phyloP scores from a whole-genome alignment of 2,329 filamentous ascomycete species.

The Fusarium cicatricum region DNA sequence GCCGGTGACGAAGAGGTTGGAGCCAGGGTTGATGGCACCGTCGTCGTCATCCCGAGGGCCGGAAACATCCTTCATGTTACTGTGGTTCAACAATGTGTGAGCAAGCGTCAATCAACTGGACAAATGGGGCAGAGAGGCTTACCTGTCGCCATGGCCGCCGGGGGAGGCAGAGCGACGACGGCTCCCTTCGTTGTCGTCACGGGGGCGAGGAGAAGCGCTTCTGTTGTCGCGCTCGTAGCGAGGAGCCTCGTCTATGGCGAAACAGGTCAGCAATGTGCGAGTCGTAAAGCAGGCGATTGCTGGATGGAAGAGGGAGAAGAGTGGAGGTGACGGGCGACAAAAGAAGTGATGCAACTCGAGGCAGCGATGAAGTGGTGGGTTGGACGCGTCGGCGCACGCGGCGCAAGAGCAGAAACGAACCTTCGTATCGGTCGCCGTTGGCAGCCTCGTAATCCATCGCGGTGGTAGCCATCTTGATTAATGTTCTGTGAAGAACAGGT shows the following conservation, averaged over 20 bases:
- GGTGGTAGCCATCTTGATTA: constrained; percentile 64
- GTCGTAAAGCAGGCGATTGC: neutral
- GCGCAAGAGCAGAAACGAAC: constrained; percentile 52
- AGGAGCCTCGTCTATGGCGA: constrained; percentile 64
- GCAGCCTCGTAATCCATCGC: constrained; percentile 77
- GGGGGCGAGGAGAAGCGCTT: constrained; percentile 70
- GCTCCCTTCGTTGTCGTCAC: constrained; percentile 67
- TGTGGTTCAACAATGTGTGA: constrained; percentile 32
- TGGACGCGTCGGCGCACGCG: constrained; percentile 31
- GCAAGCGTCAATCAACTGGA: constrained; percentile 1
- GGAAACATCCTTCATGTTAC: constrained; percentile 62
- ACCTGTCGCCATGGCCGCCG: constrained; percentile 54
- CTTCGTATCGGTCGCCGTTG: constrained; percentile 72
- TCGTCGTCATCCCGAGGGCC: constrained; percentile 71
- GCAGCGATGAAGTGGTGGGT: constrained; percentile 1
- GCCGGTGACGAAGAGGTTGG: constrained; percentile 98
- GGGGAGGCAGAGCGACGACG: constrained; percentile 71
- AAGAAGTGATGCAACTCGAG: constrained; percentile 6
- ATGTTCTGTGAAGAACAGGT: constrained; percentile 15
- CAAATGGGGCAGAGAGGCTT: constrained; percentile 10
- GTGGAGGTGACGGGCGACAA: neutral
- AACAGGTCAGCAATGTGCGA: constrained; percentile 16
- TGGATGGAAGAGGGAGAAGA: neutral
- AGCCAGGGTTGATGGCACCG: constrained; percentile 88
- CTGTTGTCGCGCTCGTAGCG: constrained; percentile 73